A percentile compares a stretch with the other conserved stretches of the same genome.
Conservation (phyloP, 768 basidiomycete genomes). For the Gautieria morchelliformis region DNA sequence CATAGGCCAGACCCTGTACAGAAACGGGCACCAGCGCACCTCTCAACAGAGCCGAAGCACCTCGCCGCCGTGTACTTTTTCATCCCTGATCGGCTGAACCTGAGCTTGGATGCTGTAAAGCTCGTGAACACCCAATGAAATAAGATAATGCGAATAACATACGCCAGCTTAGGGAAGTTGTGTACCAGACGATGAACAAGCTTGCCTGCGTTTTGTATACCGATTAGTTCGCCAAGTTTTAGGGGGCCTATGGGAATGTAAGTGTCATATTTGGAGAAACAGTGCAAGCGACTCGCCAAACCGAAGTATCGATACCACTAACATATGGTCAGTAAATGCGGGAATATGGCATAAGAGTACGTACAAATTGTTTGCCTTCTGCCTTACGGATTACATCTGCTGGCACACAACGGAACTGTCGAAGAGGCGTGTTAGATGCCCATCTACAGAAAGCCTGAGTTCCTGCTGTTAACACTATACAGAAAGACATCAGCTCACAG, state of each 20-base stretch:
- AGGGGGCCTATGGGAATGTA: constrained; percentile 40
- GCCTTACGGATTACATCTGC: constrained; percentile 80
- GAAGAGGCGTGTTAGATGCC: constrained; percentile 94
- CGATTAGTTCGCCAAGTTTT: constrained; percentile 92
- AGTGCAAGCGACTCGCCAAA: constrained; percentile 32
- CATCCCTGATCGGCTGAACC: constrained; percentile 95
- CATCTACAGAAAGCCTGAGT: constrained; percentile 47
- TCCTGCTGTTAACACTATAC: constrained; percentile 4
- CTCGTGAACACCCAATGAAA: too few relatives aligned
- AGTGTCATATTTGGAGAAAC: not conserved
- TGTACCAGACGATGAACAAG: constrained; percentile 91
- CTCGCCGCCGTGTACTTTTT: too few relatives aligned
- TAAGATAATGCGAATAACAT: constrained; percentile 18
- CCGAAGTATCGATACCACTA: constrained; percentile 94
- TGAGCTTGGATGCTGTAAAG: constrained; percentile 72
- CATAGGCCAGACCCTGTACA: too few relatives aligned
- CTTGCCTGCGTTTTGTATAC: constrained; percentile 86
- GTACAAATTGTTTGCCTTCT: constrained; percentile 93
- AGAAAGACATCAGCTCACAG: constrained; percentile 40
- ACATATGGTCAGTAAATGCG: not conserved
- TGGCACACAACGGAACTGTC: constrained; percentile 92
- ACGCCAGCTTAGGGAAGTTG: constrained; percentile 92
- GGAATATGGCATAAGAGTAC: constrained; percentile 18
- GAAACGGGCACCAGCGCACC: too few relatives aligned
- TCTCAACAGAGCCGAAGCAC: too few relatives aligned